Conservation (phyloP, 768 basidiomycete species). For the Roridomyces roridus region DNA sequence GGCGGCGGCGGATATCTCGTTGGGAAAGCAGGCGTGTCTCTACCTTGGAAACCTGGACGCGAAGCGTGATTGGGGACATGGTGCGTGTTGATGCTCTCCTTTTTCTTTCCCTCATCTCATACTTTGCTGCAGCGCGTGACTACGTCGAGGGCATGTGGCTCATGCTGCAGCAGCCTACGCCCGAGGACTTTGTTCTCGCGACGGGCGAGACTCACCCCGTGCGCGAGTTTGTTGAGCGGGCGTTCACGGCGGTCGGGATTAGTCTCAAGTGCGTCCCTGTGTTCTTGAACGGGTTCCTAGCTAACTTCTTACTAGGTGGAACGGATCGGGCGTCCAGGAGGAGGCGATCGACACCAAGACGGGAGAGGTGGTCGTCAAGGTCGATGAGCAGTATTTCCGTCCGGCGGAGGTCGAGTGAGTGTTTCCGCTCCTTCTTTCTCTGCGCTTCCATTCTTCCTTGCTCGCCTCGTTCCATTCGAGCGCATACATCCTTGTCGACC, state of each 20-base stretch:
- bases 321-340: slow-evolving; percentile 76
- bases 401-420: slow-evolving; percentile 96
- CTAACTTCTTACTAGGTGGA: slow-evolving; percentile 60
- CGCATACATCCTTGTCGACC: too few species aligned
- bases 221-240: slow-evolving; percentile 89
- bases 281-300: too few species aligned
- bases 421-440: not conserved
- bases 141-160: slow-evolving; percentile 99
- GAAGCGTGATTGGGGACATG: slow-evolving; percentile 97
- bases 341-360: slow-evolving; percentile 76
- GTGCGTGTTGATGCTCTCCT: slow-evolving; percentile 44
- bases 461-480: too few species aligned
- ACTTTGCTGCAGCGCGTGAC: slow-evolving; percentile 62
- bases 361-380: slow-evolving; percentile 76
- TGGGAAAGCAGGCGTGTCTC: slow-evolving; percentile 89
- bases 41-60: slow-evolving; percentile 96
- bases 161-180: slow-evolving; percentile 85
- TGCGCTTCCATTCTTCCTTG: slow-evolving; percentile 16
- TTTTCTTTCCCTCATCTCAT: not conserved
- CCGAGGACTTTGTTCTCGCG: slow-evolving; percentile 94
- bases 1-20: slow-evolving; percentile 89
- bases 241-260: slow-evolving; percentile 75
- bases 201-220: slow-evolving; percentile 97
- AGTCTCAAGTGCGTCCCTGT: slow-evolving; percentile 62
- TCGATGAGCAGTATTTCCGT: slow-evolving; percentile 92